Conservation (phyloP, 1,139 yeast genomes). For the Suhomyces ambrosiae region DNA sequence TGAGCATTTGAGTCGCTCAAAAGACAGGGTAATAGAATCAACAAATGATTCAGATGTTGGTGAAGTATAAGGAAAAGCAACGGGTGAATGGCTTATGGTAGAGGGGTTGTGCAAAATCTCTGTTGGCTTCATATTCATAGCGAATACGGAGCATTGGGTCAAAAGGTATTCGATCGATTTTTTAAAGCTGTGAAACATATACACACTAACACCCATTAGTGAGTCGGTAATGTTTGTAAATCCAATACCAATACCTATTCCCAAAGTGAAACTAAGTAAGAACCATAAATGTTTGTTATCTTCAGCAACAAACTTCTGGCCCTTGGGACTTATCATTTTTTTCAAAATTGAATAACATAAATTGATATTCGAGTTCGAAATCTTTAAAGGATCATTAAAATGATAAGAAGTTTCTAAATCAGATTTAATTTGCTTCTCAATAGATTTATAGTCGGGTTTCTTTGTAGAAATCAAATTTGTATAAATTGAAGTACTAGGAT, state of each 20-base stretch:
- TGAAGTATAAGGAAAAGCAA: conserved; percentile 1
- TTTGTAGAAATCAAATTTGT: conserved; percentile 27
- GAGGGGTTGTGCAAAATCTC: conserved; percentile 5
- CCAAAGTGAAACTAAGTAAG: conserved; percentile 33
- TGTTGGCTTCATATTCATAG: background rate
- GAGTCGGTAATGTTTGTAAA: conserved; percentile 28
- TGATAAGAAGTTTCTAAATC: conserved; percentile 32
- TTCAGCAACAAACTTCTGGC: conserved; percentile 7
- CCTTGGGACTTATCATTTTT: conserved; percentile 11
- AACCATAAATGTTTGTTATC: conserved; percentile 6
- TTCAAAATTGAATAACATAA: conserved; percentile 21
- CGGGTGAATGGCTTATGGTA: background rate
- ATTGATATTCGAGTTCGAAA: conserved; percentile 28
- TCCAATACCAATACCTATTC: conserved; percentile 40
- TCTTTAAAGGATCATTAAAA: conserved; percentile 38
- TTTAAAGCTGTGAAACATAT: conserved; percentile 12
- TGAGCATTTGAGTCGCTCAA: conserved; percentile 7
- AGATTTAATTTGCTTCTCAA: conserved; percentile 35
- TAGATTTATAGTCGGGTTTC: conserved; percentile 33
- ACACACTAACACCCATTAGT: conserved; percentile 18
- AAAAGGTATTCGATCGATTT: conserved; percentile 2
- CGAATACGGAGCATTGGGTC: conserved; percentile 1
- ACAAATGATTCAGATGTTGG: conserved; percentile 3
- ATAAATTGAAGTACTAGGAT: conserved; percentile 21
- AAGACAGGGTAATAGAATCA: background rate